Evolutionary conservation across 129 eudicot species (phyloP).

Genomic region (Deinandra increscens): DNA sequence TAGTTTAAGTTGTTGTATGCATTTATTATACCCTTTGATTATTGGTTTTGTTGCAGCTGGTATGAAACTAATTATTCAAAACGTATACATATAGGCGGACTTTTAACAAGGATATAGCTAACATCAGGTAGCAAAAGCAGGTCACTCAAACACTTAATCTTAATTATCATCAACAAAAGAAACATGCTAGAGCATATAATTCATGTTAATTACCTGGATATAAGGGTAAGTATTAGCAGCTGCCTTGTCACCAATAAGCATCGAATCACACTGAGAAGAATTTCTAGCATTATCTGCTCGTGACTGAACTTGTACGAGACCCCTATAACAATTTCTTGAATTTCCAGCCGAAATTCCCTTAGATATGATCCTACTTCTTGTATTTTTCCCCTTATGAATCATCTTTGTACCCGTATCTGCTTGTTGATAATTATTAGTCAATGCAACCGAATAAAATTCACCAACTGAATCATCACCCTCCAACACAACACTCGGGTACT

Average conservation of each 20-base stretch:
- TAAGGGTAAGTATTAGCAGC: conserved; percentile 97
- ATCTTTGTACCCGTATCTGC: conserved; percentile 98
- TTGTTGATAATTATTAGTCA: conserved; percentile 87
- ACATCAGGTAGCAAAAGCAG: conserved; percentile 1
- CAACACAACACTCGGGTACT: conserved; percentile 91
- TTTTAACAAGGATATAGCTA: neutral
- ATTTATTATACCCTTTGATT: neutral
- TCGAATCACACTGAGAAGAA: conserved; percentile 96
- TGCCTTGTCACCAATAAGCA: conserved; percentile 90
- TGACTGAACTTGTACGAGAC: conserved; percentile 88
- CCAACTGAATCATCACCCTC: conserved; percentile 96
- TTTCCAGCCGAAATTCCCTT: conserved; percentile 97
- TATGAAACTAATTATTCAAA: neutral
- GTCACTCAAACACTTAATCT: neutral
- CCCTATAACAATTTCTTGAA: conserved; percentile 82
- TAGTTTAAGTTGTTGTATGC: neutral
- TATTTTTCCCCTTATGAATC: conserved; percentile 98
- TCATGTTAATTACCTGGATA: conserved; percentile 62
- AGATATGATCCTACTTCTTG: conserved; percentile 86
- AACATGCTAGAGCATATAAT: conserved; percentile 5
- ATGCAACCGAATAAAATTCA: conserved; percentile 95
- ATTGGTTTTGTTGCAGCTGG: neutral
- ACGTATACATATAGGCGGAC: neutral
- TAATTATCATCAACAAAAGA: neutral
- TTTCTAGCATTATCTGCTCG: conserved; percentile 80